Conservation (phyloP, 345 rosid genomes). For the Rhodamnia argentea region DNA sequence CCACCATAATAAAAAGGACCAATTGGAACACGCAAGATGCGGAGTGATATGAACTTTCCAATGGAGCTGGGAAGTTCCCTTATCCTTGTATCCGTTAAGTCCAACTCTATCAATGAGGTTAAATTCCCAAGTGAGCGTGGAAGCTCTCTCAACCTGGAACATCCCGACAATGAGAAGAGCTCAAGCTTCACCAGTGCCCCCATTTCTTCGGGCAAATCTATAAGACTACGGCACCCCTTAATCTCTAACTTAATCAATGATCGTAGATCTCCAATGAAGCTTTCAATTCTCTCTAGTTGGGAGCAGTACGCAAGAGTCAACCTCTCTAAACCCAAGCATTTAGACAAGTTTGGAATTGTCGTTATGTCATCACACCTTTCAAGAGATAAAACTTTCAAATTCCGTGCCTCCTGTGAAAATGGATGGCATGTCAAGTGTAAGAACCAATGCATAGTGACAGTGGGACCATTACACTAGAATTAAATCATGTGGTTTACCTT, state of each 20-base stretch:
- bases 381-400: not conserved
- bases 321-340: not conserved
- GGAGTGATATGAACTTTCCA: not conserved
- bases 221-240: rapidly evolving
- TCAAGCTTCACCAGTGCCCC: not conserved
- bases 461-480: rapidly evolving
- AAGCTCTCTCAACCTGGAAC: not conserved
- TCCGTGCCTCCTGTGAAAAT: rapidly evolving
- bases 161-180: not conserved
- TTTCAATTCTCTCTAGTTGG: too few relatives aligned
- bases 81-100: too few relatives aligned
- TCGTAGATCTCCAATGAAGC: not conserved
- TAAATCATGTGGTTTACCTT: not conserved
- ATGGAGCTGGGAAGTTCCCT: not conserved
- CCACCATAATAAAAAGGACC: too few relatives aligned
- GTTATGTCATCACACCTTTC: rapidly evolving
- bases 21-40: not conserved
- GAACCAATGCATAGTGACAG: not conserved
- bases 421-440: rapidly evolving
- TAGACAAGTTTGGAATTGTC: not conserved
- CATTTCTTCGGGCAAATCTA: not conserved
- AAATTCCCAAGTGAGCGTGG: not conserved
- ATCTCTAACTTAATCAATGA: not conserved
- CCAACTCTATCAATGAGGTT: not conserved
- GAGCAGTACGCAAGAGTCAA: rapidly evolving